Base-by-base conservation (phyloP, 257 asterid genomes). In the Datura wrightii region DNA sequence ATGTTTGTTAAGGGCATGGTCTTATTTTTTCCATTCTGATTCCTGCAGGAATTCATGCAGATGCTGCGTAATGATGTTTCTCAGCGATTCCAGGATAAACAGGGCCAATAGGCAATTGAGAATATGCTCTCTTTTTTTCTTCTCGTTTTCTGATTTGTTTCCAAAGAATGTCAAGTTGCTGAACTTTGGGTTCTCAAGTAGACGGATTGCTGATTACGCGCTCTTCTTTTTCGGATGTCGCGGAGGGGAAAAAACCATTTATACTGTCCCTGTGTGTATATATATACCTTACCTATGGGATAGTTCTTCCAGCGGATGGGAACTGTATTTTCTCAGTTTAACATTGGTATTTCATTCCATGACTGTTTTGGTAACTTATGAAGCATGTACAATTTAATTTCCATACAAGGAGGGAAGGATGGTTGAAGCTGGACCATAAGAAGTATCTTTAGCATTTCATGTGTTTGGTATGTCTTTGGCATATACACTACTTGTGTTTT, bases 1-100 rank as follows among this genome's bases (percentile, higher is more conserved):
- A 36, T 56, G 14, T 60, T 41, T 44, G 15, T 42, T 59, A 41
- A 58, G 71, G 44, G 13, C 19, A 14, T 48, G 60, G 56, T 48
- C 44, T 74, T 50, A 55, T 15, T 9, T 80, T 54, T 82, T 24
- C n/a, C 65, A n/a, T 72, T 56, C 36, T 36, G 65, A 50, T 50
- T 37, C 56, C 24, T 52, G 54, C 89, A 94, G 97, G 97, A 91
- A 24, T 92, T 94, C 86, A 82, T 87, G 85, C 93, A 94, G 83
- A 92, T 94, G 94, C 87, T 94, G 79, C 84, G 74, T 34, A 85
- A 60, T 31, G 97, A 94, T 78, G 16, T 94, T 14, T 87, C 89
- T 19, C 82, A 82, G 59, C 89, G 92, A 50, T 56, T 92, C 82
- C 85, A 54, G 37, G 93, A 90, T 66, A 89, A 86, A 84, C 24